These are phyloP conservation scores for Phyllosticta capitalensis DNA, from an alignment of 2,329 filamentous ascomycete genomes.

Conservation along the genomic window DNA sequence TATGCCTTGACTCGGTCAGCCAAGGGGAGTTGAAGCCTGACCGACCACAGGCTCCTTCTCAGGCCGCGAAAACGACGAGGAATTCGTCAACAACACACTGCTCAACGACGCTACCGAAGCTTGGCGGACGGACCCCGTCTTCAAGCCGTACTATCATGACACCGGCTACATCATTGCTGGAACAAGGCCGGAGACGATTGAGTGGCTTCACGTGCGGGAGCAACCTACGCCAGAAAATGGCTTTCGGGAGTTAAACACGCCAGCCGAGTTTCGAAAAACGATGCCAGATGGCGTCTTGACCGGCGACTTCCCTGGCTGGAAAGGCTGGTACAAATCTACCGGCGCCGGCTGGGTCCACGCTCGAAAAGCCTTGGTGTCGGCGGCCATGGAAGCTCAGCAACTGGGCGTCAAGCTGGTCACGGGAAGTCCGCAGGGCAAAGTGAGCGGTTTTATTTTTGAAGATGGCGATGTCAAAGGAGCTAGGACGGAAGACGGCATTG, in stretches of 20 bases:
- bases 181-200: conserved; percentile 28
- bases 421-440: conserved; percentile 30
- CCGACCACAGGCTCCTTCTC: conserved; percentile 2
- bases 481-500: conserved; percentile 32
- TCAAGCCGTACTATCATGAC: conserved; percentile 36
- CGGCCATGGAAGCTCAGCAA: conserved; percentile 35
- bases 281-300: conserved; percentile 45
- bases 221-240: conserved; percentile 16
- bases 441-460: conserved; percentile 29
- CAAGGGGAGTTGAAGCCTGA: not conserved
- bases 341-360: conserved; percentile 48
- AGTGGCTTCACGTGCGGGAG: conserved; percentile 29
- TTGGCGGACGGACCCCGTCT: conserved; percentile 36
- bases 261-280: conserved; percentile 39
- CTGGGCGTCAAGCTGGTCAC: conserved; percentile 41
- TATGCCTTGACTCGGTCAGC: conserved; percentile 11
- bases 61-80: not conserved
- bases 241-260: conserved; percentile 28
- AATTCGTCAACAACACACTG: conserved; percentile 2
- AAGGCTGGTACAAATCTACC: conserved; percentile 37
- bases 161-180: conserved; percentile 41
- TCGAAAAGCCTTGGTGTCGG: conserved; percentile 38
- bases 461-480: conserved; percentile 33
- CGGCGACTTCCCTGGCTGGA: conserved; percentile 42
- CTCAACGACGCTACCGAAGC: conserved; percentile 25